A percentile compares a stretch with the other conserved stretches of the same genome.
Conservation (phyloP, 495 filamentous ascomycete species). For the Chaetomium fimeti region DNA sequence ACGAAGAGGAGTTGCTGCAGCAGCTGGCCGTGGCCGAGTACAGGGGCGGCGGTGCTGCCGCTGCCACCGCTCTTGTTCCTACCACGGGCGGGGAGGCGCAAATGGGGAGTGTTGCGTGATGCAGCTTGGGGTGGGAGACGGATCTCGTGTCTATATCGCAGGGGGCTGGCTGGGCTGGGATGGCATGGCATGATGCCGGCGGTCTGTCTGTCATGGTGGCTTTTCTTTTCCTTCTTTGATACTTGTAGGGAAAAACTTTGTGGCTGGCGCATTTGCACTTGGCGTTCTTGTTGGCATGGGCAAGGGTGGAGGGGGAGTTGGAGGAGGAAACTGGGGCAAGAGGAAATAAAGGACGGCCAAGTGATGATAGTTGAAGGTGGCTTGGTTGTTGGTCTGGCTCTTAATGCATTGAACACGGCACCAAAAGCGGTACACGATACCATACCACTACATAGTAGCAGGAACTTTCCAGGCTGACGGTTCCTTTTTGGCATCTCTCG, state of each 20-base stretch:
- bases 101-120: slow-evolving; percentile 23
- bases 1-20: slow-evolving; percentile 21
- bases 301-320: not conserved
- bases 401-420: slow-evolving; percentile 9
- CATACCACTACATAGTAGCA: slow-evolving; percentile 12
- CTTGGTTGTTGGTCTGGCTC: slow-evolving; percentile 3
- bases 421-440: slow-evolving; percentile 15
- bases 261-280: slow-evolving; percentile 30
- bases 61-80: not conserved
- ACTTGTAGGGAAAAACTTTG: slow-evolving; percentile 8
- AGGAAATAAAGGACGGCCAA: not conserved
- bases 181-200: slow-evolving; percentile 8
- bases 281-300: slow-evolving; percentile 25
- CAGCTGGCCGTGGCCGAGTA: not conserved
- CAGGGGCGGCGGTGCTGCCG: not conserved
- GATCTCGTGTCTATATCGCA: not conserved
- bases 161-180: not conserved
- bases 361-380: slow-evolving; percentile 3
- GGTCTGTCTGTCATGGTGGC: not conserved
- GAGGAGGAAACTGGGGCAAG: not conserved
- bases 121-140: not conserved
- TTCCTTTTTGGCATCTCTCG: not conserved
- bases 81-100: slow-evolving; percentile 3
- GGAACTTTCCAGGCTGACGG: not conserved
- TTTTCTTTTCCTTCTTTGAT: slow-evolving; percentile 5